These are phyloP conservation scores for Suillus bovinus DNA, from an alignment of 768 basidiomycete species.

Conservation along the genomic window DNA sequence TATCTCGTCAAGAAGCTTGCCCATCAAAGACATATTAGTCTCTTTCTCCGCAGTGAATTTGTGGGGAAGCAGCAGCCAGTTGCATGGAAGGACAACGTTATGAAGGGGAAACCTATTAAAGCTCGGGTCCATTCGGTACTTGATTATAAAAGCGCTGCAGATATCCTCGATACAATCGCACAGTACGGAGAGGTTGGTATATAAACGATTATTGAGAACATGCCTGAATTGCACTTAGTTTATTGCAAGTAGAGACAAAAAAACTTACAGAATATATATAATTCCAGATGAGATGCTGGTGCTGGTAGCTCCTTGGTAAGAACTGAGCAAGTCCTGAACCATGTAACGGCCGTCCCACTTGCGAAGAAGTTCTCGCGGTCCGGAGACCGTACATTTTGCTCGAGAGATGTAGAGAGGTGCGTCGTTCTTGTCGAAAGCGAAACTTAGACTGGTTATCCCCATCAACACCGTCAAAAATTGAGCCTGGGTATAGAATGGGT, in stretches of 20 bases:
- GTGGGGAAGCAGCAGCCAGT: slow-evolving; percentile 42
- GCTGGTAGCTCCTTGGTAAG: slow-evolving; percentile 28
- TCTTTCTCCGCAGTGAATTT: slow-evolving; percentile 18
- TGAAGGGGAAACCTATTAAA: slow-evolving; percentile 33
- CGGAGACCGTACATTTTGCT: slow-evolving; percentile 27
- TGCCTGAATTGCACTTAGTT: slow-evolving; percentile 36
- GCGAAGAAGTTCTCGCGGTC: slow-evolving; percentile 8
- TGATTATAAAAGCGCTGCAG: slow-evolving; percentile 42
- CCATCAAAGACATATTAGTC: slow-evolving; percentile 5
- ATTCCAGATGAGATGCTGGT: slow-evolving; percentile 37
- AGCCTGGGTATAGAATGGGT: slow-evolving; percentile 8
- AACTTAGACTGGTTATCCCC: slow-evolving; percentile 38
- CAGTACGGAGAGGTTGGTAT: slow-evolving; percentile 46
- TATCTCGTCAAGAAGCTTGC: slow-evolving; percentile 21
- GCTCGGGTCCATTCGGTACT: slow-evolving; percentile 22
- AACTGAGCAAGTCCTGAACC: slow-evolving; percentile 33
- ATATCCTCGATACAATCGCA: slow-evolving; percentile 55
- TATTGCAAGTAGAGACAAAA: neutral
- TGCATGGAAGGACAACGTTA: slow-evolving; percentile 51
- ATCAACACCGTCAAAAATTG: slow-evolving; percentile 43
- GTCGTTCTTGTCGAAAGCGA: slow-evolving; percentile 37
- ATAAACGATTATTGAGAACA: slow-evolving; percentile 37
- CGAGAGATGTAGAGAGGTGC: slow-evolving; percentile 38
- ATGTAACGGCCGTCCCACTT: slow-evolving; percentile 23
- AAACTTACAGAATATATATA: slow-evolving; percentile 9